These are phyloP conservation scores for Salix arbutifolia DNA, from an alignment of 345 rosid species.

Conservation along the genomic window DNA sequence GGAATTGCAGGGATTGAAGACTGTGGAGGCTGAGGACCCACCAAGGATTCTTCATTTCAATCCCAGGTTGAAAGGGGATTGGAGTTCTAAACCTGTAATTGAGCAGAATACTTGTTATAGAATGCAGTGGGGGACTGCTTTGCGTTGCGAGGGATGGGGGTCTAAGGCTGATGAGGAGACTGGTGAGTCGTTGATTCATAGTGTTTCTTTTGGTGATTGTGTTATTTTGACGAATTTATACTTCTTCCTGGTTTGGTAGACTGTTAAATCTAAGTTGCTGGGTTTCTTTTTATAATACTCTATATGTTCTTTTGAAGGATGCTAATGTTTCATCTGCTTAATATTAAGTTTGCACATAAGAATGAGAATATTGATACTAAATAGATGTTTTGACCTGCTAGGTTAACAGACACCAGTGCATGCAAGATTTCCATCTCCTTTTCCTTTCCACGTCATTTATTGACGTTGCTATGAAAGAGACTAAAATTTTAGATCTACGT, in stretches of 20 bases:
- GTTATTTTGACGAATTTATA: neutral
- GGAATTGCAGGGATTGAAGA: constrained; percentile 81
- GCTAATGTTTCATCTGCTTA: neutral
- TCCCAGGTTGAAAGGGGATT: constrained; percentile 88
- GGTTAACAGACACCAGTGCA: neutral
- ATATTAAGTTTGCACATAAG: neutral
- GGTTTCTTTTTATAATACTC: neutral
- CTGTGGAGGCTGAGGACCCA: constrained; percentile 95
- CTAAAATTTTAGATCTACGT: neutral
- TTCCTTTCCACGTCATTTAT: neutral
- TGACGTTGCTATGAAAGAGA: neutral
- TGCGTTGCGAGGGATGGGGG: constrained; percentile 83
- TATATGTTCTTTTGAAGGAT: neutral
- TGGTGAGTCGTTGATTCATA: constrained; percentile 33
- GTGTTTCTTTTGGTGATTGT: neutral
- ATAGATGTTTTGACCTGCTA: neutral
- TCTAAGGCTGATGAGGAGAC: constrained; percentile 80
- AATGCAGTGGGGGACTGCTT: constrained; percentile 88
- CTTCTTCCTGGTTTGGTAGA: neutral
- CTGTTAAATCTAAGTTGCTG: neutral
- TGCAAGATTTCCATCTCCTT: neutral
- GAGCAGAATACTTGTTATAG: constrained; percentile 93
- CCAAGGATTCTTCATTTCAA: constrained; percentile 86
- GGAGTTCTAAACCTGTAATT: constrained; percentile 78
- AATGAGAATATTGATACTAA: neutral